Evolutionary conservation across 1,284 basidiomycete species (phyloP).

Genomic region (Albatrellus sp.): DNA sequence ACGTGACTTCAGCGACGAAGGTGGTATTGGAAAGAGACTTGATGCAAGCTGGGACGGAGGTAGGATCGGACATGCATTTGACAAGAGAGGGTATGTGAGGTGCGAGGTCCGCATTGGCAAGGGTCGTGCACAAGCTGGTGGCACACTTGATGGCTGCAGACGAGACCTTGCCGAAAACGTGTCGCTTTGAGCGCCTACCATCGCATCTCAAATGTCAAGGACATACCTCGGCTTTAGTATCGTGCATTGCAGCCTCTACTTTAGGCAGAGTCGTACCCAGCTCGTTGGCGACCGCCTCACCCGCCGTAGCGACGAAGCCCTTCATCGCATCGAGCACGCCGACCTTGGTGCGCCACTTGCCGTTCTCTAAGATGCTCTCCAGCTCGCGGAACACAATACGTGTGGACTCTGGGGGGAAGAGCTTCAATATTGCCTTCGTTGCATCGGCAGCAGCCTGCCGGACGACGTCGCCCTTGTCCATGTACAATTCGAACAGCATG

Average conservation of each 20-base stretch:
- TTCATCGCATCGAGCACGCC: slow-evolving; percentile 85
- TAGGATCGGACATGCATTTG: slow-evolving; percentile 90
- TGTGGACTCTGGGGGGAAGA: slow-evolving; percentile 78
- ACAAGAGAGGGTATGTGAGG: slow-evolving; percentile 89
- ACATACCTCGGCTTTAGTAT: slow-evolving; percentile 86
- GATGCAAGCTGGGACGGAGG: slow-evolving; percentile 84
- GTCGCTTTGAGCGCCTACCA: slow-evolving; percentile 1
- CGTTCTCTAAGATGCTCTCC: slow-evolving; percentile 65
- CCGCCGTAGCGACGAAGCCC: slow-evolving; percentile 56
- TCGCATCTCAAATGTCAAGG: slow-evolving; percentile 10
- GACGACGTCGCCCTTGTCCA: slow-evolving; percentile 94
- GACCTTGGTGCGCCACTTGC: slow-evolving; percentile 94
- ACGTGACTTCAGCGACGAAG: slow-evolving; percentile 95
- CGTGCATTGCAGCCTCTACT: slow-evolving; percentile 89
- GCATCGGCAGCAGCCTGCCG: slow-evolving; percentile 72
- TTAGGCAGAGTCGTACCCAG: slow-evolving; percentile 78
- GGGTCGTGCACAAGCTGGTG: slow-evolving; percentile 83
- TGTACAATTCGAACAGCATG: slow-evolving; percentile 74
- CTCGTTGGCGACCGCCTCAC: slow-evolving; percentile 78
- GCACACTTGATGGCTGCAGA: slow-evolving; percentile 86
- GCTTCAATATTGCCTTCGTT: slow-evolving; percentile 77
- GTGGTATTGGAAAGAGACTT: slow-evolving; percentile 92
- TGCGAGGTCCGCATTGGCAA: slow-evolving; percentile 89
- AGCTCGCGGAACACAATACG: slow-evolving; percentile 64
- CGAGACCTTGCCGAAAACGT: slow-evolving; percentile 50